These are phyloP conservation scores for Blastocystis sp. DNA, from an alignment of 352 stramenopile genomes.

Conservation along the genomic window DNA sequence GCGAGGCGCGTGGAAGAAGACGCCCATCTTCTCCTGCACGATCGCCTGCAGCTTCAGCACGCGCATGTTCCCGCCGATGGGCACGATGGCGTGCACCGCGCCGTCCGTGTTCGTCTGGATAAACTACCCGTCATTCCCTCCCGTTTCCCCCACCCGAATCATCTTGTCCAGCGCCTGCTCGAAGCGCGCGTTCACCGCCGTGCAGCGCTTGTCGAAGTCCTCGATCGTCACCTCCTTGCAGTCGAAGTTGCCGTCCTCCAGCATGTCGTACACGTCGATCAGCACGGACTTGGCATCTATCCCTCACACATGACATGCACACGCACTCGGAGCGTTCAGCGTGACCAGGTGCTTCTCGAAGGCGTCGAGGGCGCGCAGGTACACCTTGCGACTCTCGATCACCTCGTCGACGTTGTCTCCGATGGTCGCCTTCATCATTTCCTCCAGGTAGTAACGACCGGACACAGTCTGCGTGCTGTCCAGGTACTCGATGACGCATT, in stretches of 20 bases:
- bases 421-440: neutral
- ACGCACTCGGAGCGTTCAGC: neutral
- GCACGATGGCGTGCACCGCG: neutral
- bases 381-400: neutral
- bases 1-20: neutral
- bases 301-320: neutral
- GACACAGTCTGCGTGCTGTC: neutral
- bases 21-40: neutral
- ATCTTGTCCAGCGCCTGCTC: neutral
- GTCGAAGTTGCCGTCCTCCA: neutral
- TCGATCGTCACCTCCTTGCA: neutral
- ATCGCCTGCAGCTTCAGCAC: neutral
- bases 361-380: neutral
- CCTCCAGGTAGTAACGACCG: neutral
- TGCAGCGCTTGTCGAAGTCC: neutral
- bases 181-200: neutral
- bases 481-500: neutral
- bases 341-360: neutral
- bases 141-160: neutral
- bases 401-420: neutral
- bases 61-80: constrained; percentile 3
- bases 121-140: neutral
- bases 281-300: neutral
- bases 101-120: neutral
- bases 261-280: neutral